These are phyloP conservation scores for Daldinia bambusicola DNA, from an alignment of 495 filamentous ascomycete species.

Conservation along the genomic window DNA sequence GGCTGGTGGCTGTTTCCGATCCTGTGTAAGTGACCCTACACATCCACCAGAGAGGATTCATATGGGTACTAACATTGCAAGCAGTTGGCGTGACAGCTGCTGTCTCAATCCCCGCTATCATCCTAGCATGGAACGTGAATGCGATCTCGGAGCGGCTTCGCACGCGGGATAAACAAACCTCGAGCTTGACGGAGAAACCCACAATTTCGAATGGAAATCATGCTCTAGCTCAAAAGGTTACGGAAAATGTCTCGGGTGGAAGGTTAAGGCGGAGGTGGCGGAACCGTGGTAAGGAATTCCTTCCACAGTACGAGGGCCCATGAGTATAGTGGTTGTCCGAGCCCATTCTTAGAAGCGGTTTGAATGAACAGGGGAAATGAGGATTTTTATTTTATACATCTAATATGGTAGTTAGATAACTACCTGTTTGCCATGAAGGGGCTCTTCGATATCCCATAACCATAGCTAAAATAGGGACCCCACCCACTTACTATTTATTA, in stretches of 20 bases:
- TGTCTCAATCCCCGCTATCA: slow-evolving; percentile 27
- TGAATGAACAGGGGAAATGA: not conserved
- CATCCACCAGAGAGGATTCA: not conserved
- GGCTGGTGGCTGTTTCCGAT: slow-evolving; percentile 34
- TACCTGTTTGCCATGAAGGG: too few species aligned
- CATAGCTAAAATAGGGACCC: too few species aligned
- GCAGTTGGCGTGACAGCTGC: slow-evolving; percentile 22
- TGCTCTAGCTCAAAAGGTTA: not conserved
- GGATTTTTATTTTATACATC: not conserved
- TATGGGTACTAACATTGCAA: not conserved
- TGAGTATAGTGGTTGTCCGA: too few species aligned
- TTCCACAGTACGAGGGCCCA: not conserved
- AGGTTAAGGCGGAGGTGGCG: not conserved
- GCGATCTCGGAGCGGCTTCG: slow-evolving; percentile 11
- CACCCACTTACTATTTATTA: too few species aligned
- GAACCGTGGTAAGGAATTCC: not conserved
- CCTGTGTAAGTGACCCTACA: slow-evolving; percentile 19
- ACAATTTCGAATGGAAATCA: not conserved
- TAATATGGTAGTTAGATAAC: not conserved
- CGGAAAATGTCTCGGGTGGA: not conserved
- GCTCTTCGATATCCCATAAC: too few species aligned
- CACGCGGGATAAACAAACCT: not conserved
- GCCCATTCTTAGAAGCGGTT: not conserved
- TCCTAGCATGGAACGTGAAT: slow-evolving; percentile 30
- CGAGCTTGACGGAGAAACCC: not conserved